Conservation (phyloP, 192 early-diverging fungal species). For the Linnemannia schmuckeri region DNA sequence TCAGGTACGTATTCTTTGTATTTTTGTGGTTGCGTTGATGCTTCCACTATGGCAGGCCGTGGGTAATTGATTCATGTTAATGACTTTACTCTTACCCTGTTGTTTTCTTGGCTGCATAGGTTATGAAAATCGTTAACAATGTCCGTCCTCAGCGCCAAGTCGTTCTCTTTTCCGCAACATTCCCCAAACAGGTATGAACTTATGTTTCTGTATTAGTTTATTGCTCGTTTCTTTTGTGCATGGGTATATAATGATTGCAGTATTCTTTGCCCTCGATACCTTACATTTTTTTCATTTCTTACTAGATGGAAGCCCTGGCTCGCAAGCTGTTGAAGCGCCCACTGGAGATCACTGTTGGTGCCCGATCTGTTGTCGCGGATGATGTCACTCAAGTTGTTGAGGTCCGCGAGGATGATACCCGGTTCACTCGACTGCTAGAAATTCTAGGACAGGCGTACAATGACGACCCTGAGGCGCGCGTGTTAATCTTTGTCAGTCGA, state of each 20-base stretch:
- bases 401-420: constrained; percentile 85
- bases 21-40: neutral
- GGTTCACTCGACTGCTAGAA: constrained; percentile 88
- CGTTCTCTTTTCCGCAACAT: constrained; percentile 95
- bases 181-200: constrained; percentile 80
- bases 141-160: constrained; percentile 90
- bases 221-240: neutral
- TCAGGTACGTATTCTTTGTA: constrained; percentile 65
- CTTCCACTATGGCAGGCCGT: neutral
- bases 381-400: constrained; percentile 94
- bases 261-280: neutral
- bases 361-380: constrained; percentile 87
- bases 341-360: constrained; percentile 96
- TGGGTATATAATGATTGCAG: neutral
- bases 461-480: constrained; percentile 77
- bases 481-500: constrained; percentile 94
- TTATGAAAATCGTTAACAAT: constrained; percentile 95
- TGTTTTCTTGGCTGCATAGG: constrained; percentile 49
- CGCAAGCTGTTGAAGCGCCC: constrained; percentile 92
- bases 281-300: neutral
- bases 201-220: neutral
- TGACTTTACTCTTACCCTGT: neutral
- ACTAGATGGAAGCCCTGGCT: constrained; percentile 91
- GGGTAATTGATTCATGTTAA: too few species aligned
- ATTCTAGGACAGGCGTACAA: constrained; percentile 89